phyloP scores from a whole-genome alignment of 768 basidiomycete genomes.

The Tulasnella sp. region DNA sequence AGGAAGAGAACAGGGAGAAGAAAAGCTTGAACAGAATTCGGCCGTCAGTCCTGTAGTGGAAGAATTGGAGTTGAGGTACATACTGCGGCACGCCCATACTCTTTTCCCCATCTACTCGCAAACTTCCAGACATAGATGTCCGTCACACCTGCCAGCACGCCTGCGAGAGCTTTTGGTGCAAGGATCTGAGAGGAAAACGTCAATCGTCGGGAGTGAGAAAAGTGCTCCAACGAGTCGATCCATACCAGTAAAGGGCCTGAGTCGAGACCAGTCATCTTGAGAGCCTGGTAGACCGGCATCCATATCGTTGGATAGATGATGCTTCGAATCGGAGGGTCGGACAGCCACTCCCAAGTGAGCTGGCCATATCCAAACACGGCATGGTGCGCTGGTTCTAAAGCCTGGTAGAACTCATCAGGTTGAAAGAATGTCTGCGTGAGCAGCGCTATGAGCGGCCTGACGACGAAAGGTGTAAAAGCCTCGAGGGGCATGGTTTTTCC shows the following conservation, averaged over 20 bases:
- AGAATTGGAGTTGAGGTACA: slow-evolving; percentile 27
- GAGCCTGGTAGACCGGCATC: slow-evolving; percentile 59
- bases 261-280: slow-evolving; percentile 49
- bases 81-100: slow-evolving; percentile 50
- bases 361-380: slow-evolving; percentile 85
- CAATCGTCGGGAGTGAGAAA: slow-evolving; percentile 6
- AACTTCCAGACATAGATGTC: slow-evolving; percentile 65
- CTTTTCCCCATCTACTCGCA: slow-evolving; percentile 41
- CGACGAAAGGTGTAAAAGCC: slow-evolving; percentile 5
- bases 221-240: slow-evolving; percentile 16
- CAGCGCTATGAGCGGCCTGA: slow-evolving; percentile 34
- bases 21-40: slow-evolving; percentile 42
- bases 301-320: slow-evolving; percentile 75
- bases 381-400: slow-evolving; percentile 83
- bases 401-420: slow-evolving; percentile 94
- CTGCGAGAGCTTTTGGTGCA: slow-evolving; percentile 67
- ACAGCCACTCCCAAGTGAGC: slow-evolving; percentile 93
- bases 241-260: slow-evolving; percentile 51
- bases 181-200: slow-evolving; percentile 38
- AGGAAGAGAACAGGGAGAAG: slow-evolving; percentile 75
- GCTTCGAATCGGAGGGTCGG: slow-evolving; percentile 58
- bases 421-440: slow-evolving; percentile 81
- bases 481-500: too few species aligned
- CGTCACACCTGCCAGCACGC: slow-evolving; percentile 62
- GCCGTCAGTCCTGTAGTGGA: slow-evolving; percentile 6